Conservation (phyloP, 495 filamentous ascomycete species). For the Hyaloscypha bicolor region DNA sequence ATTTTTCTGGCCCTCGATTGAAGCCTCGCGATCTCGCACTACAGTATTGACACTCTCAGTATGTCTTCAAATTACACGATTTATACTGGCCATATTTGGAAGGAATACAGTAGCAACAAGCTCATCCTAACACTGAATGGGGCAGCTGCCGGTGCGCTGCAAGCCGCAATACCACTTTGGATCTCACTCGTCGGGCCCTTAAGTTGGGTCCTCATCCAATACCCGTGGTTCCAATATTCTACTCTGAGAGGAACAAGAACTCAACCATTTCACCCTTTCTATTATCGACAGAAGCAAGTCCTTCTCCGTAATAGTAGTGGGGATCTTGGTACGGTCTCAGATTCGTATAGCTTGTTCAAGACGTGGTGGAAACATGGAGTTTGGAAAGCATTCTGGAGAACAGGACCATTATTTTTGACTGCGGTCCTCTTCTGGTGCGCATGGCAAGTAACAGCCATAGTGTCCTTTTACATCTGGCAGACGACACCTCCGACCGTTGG, state of each 20-base stretch:
- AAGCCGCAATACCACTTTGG: constrained; percentile 6
- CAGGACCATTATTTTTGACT: not conserved
- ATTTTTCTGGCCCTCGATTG: not conserved
- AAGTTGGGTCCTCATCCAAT: not conserved
- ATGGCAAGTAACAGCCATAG: not conserved
- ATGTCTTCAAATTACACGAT: constrained; percentile 6
- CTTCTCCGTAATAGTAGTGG: not conserved
- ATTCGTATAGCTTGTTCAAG: not conserved
- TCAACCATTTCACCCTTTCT: not conserved
- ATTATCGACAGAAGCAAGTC: not conserved
- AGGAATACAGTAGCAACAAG: constrained; percentile 5
- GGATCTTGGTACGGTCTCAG: not conserved
- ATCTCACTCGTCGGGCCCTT: constrained; percentile 1
- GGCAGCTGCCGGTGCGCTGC: not conserved
- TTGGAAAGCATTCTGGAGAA: not conserved
- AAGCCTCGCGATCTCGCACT: not conserved
- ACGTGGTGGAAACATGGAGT: not conserved
- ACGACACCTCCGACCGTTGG: not conserved
- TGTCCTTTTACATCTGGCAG: not conserved
- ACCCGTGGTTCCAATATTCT: not conserved
- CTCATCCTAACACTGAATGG: constrained; percentile 4
- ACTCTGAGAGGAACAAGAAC: not conserved
- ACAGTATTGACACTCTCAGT: not conserved
- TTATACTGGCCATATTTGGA: not conserved
- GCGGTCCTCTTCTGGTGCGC: not conserved